phyloP scores from a whole-genome alignment of 768 basidiomycete genomes.

The Austroboletus eburneus region DNA sequence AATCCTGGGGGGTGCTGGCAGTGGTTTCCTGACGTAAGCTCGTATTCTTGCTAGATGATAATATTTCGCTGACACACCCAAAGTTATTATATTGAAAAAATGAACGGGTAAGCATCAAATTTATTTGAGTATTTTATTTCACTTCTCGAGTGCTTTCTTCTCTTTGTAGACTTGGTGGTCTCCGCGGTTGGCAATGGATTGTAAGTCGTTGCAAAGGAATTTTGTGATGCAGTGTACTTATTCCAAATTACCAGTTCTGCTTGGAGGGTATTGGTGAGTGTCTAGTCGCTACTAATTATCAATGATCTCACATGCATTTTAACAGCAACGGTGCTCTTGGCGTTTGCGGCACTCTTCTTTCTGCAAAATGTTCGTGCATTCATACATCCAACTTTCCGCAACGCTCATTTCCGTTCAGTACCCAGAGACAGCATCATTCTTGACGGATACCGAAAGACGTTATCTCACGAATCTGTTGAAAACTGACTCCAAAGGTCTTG shows the following conservation, averaged over 20 bases:
- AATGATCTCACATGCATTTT: not conserved
- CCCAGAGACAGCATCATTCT: not conserved
- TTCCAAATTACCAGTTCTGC: conserved; percentile 22
- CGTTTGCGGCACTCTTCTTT: conserved; percentile 34
- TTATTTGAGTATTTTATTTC: conserved; percentile 19
- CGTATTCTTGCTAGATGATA: not conserved
- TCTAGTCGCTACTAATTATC: not conserved
- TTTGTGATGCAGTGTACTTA: conserved; percentile 2
- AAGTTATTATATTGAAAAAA: conserved; percentile 33
- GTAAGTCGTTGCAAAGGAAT: conserved; percentile 16
- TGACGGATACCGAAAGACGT: conserved; percentile 37
- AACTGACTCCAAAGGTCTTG: conserved; percentile 39
- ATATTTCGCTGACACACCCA: not conserved
- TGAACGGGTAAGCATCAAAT: conserved; percentile 31
- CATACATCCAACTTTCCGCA: not conserved
- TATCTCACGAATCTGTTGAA: conserved; percentile 38
- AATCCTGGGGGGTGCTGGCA: conserved; percentile 46
- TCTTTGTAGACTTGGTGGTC: conserved; percentile 22
- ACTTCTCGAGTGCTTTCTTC: not conserved
- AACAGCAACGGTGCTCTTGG: not conserved
- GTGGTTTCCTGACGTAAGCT: conserved; percentile 45
- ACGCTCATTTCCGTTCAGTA: not conserved
- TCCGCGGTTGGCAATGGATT: conserved; percentile 39
- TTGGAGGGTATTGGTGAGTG: conserved; percentile 24
- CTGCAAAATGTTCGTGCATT: conserved; percentile 42